phyloP scores from a whole-genome alignment of 495 filamentous ascomycete species.

The Aspergillus avenaceus region DNA sequence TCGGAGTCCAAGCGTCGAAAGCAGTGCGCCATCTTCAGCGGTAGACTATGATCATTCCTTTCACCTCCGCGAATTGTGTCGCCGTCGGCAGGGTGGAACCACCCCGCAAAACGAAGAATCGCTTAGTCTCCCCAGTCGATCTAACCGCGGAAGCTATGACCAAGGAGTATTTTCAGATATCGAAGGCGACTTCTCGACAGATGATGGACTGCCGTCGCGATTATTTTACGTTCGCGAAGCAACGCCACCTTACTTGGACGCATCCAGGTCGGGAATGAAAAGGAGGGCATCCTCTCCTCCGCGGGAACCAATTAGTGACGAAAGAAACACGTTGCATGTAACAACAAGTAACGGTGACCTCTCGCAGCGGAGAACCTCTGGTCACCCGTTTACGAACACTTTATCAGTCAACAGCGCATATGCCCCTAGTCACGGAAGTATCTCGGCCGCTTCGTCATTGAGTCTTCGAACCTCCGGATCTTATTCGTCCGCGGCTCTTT shows the following conservation, averaged over 20 bases:
- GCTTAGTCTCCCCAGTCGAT: constrained; percentile 42
- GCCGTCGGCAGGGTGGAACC: constrained; percentile 32
- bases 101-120: constrained; percentile 48
- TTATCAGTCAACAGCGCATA: constrained; percentile 54
- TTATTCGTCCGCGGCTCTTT: constrained; percentile 64
- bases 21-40: constrained; percentile 41
- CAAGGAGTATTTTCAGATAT: constrained; percentile 57
- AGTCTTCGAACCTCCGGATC: constrained; percentile 67
- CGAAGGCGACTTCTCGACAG: constrained; percentile 63
- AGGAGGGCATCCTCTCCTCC: constrained; percentile 78
- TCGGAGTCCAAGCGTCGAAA: constrained; percentile 49
- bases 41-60: constrained; percentile 35
- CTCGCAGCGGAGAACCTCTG: constrained; percentile 60
- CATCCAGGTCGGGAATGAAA: constrained; percentile 60
- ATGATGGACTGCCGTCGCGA: constrained; percentile 56
- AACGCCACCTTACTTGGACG: constrained; percentile 37
- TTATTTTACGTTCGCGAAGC: constrained; percentile 60
- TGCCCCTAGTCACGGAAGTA: constrained; percentile 59
- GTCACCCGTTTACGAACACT: constrained; percentile 54
- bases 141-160: constrained; percentile 59
- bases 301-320: constrained; percentile 68
- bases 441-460: constrained; percentile 69
- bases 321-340: constrained; percentile 53
- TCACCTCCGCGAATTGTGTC: constrained; percentile 30
- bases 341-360: constrained; percentile 59